phyloP scores from a whole-genome alignment of 495 filamentous ascomycete species.

The Aeminium ludgeri region DNA sequence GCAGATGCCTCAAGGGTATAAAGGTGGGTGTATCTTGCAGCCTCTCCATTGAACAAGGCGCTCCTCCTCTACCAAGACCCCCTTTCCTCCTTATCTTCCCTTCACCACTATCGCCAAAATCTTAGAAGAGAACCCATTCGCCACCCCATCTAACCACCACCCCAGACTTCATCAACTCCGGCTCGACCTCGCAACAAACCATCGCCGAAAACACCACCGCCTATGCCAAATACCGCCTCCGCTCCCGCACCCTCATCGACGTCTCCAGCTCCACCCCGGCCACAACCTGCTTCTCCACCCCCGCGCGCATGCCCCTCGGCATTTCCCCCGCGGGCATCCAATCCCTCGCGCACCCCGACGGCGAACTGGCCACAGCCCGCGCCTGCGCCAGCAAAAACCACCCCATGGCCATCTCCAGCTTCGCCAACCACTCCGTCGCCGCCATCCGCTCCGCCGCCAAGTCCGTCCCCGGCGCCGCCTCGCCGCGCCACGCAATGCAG shows the following conservation, averaged over 20 bases:
- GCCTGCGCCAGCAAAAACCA: conserved; percentile 29
- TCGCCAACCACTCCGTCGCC: conserved; percentile 34
- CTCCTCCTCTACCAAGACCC: no score
- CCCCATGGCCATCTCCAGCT: conserved; percentile 39
- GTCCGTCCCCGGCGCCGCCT: conserved; percentile 22
- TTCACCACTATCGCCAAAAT: no score
- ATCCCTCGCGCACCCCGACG: conserved; percentile 31
- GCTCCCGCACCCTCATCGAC: conserved; percentile 38
- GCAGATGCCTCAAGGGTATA: conserved; percentile 12
- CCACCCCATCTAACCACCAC: no score
- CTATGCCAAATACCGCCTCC: conserved; percentile 30
- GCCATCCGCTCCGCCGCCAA: conserved; percentile 29
- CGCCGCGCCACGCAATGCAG: conserved; percentile 32
- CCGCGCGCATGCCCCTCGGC: conserved; percentile 25
- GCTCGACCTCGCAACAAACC: conserved; percentile 31
- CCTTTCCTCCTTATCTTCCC: no score
- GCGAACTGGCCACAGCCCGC: conserved; percentile 32
- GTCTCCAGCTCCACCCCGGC: conserved; percentile 34
- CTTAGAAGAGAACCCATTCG: no score
- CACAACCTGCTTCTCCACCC: conserved; percentile 30
- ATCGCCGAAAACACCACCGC: conserved; percentile 23
- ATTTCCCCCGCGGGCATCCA: conserved; percentile 32
- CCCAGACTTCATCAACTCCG: conserved; percentile 33
- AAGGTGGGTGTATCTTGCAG: not conserved
- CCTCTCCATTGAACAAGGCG: no score